Evolutionary conservation across 495 filamentous ascomycete species (phyloP).

Genomic region (Poronia punctata): DNA sequence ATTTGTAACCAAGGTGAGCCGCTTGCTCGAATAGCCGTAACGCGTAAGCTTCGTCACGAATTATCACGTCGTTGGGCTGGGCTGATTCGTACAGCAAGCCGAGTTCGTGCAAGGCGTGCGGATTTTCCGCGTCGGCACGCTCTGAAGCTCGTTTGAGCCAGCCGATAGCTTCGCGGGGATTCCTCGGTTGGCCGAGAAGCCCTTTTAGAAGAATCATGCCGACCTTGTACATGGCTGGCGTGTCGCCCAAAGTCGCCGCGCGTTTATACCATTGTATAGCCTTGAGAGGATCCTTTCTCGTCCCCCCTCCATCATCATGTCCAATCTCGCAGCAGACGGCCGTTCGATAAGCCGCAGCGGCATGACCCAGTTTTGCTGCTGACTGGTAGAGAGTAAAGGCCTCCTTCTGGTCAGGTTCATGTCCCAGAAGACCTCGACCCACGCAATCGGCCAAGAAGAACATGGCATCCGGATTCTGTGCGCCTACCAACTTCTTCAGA

Average conservation of each 20-base stretch:
- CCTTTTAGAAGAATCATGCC: constrained; percentile 93
- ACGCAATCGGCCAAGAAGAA: constrained; percentile 91
- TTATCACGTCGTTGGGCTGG: constrained; percentile 58
- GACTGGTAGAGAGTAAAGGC: constrained; percentile 91
- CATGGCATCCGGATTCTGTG: constrained; percentile 69
- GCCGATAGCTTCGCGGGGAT: constrained; percentile 73
- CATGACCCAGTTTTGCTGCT: constrained; percentile 81
- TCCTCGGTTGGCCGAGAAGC: constrained; percentile 81
- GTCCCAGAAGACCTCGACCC: constrained; percentile 60
- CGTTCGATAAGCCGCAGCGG: constrained; percentile 82
- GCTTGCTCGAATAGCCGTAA: constrained; percentile 74
- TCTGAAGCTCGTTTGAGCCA: constrained; percentile 95
- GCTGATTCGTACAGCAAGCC: constrained; percentile 76
- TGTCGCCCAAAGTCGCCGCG: constrained; percentile 81
- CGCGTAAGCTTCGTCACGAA: constrained; percentile 75
- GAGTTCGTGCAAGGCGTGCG: constrained; percentile 90
- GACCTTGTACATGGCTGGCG: constrained; percentile 95
- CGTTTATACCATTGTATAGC: constrained; percentile 98
- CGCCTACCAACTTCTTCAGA: constrained; percentile 72
- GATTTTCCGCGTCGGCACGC: constrained; percentile 79
- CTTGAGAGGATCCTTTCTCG: constrained; percentile 81
- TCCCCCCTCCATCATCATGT: constrained; percentile 87
- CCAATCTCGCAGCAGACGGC: constrained; percentile 97
- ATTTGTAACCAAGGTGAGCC: constrained; percentile 88
- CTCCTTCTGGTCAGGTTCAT: constrained; percentile 76